Base-by-base conservation (phyloP, 1,284 basidiomycete genomes). In the Tilletia indica region DNA sequence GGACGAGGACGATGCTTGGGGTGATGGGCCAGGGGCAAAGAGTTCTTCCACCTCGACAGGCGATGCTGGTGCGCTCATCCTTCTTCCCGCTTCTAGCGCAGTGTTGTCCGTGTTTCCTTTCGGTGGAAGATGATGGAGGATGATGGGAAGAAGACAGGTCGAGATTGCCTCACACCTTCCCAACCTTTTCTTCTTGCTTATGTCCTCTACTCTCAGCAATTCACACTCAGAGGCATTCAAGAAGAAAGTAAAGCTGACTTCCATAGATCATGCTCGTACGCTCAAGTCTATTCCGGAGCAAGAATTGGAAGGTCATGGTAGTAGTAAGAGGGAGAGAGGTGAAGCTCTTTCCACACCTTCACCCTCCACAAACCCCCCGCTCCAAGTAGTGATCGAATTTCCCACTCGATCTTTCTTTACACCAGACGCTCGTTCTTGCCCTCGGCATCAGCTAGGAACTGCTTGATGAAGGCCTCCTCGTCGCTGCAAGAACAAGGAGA, bases 391-490 rank as follows among this genome's bases (percentile, higher is more conserved):
- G 25, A 31, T 31, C 25, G 25, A 31, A 45, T 8, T 45, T 45
- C 42, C 42, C 42, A 14, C 36, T 9, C 34, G 34, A 34, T 38
- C 45, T n/a, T 36, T 51, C 12, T 69, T 70, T 77, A 79, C 31
- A 79, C 77, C 19, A 74, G 71, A 56, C 77, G 74, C 38, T 76
- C 74, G 70, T 78, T 76, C 69, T 76, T 75, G 63, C 70, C 56
- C 72, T 79, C 76, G 21, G 78, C 80, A 67, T 82, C 81, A 39
- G 78, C 80, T 6, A 82, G 73, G 76, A 82, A 82, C 69, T 82
- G 79, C 79, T 81, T 82, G 75, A 82, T 80, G 77, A 82, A 82
- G 16, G 80, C 77, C 74, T 81, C 81, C 73, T 82, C 81, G 66
- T 82, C 81, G 25, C 81, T 82, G 70, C 42, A 14, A 36, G 21